A percentile compares a stretch with the other conserved stretches of the same genome.
Conservation (phyloP, 495 filamentous ascomycete genomes). For the Penicillium cinerascens region DNA sequence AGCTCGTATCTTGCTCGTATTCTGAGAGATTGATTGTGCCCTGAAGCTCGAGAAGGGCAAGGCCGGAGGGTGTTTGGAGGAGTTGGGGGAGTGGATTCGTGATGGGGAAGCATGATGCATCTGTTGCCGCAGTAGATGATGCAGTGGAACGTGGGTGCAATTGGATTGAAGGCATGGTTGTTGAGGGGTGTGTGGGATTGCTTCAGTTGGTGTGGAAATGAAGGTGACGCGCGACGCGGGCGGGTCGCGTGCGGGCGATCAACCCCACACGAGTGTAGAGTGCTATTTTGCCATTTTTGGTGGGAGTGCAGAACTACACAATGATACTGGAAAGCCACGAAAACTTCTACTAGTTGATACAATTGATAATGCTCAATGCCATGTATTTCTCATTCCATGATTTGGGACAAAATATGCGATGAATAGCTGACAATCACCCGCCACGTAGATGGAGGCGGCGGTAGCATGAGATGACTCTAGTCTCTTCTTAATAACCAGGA, state of each 20-base stretch:
- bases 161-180: conserved; percentile 45
- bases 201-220: conserved; percentile 1
- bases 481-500: neutral
- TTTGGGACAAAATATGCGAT: neutral
- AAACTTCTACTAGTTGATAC: neutral
- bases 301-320: neutral
- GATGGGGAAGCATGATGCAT: conserved; percentile 12
- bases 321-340: neutral
- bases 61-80: conserved; percentile 73
- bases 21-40: conserved; percentile 68
- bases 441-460: neutral
- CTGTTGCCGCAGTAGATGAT: neutral
- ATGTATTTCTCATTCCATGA: neutral
- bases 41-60: conserved; percentile 86
- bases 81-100: conserved; percentile 71
- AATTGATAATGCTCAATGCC: neutral
- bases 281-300: neutral
- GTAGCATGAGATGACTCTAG: neutral
- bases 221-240: conserved; percentile 17
- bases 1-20: conserved; percentile 15
- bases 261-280: conserved; percentile 8
- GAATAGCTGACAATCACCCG: neutral
- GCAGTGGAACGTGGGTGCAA: conserved; percentile 24
- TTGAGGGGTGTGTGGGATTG: neutral
- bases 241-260: conserved; percentile 12